phyloP scores from a whole-genome alignment of 202 grass and related monocot genomes.

The Eragrostis tef region DNA sequence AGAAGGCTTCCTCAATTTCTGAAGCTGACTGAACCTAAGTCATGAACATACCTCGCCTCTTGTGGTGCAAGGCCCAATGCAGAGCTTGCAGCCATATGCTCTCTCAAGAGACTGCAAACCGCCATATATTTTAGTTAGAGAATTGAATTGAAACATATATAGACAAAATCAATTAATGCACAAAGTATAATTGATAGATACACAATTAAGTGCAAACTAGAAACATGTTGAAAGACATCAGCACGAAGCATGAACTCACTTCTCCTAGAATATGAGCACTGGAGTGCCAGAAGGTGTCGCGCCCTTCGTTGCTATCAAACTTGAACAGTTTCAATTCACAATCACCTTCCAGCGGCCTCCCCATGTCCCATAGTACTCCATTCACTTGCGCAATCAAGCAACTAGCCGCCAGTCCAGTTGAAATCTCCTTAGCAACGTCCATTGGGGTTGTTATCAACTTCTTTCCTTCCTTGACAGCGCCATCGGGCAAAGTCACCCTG shows the following conservation, averaged over 20 bases:
- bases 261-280: conserved; percentile 99
- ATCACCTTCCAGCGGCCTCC: conserved; percentile 79
- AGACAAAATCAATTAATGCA: not conserved
- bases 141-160: conserved; percentile 8
- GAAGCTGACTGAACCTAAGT: not conserved
- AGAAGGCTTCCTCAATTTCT: not conserved
- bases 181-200: not conserved
- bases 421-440: conserved; percentile 91
- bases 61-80: conserved; percentile 97
- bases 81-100: conserved; percentile 96
- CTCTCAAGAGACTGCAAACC: conserved; percentile 74
- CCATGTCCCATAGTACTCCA: conserved; percentile 93
- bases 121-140: conserved; percentile 34
- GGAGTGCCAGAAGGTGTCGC: conserved; percentile 97
- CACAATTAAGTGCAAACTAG: not conserved
- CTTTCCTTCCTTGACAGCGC: conserved; percentile 73
- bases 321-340: conserved; percentile 89
- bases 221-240: not conserved
- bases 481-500: conserved; percentile 81
- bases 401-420: conserved; percentile 73
- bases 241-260: conserved; percentile 51
- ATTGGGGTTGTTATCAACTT: conserved; percentile 84
- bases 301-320: conserved; percentile 87
- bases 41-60: conserved; percentile 83
- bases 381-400: conserved; percentile 91